Evolutionary conservation across 2,329 filamentous ascomycete species (phyloP), one percentile per base, ranked within the genome.

Genomic region (Colletotrichum simmondsii): DNA sequence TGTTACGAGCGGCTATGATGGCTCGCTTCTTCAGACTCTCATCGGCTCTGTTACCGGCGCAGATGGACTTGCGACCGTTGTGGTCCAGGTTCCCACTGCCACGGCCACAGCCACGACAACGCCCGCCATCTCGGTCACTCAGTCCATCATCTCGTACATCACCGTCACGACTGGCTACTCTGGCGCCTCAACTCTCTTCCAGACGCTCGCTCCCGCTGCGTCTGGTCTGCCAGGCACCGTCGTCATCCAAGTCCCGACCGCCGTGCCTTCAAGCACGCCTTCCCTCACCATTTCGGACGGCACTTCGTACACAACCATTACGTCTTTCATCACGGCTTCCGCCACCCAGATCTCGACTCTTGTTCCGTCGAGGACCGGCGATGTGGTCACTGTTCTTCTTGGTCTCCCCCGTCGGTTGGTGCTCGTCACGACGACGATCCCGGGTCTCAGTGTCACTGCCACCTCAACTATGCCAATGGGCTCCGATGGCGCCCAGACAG

Each of bases 211-310:
- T 10, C 69, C 69, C 6, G 58, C 69, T 12, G 69, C 69, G 11
- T 72, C 69, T 53, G 69, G 69, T 8, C 59, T 72, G 7, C 69
- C 69, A 10, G 69, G 69, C 14, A 72, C 69, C 5, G 32, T 72
- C 19, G 37, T 72, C 3, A 16, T 68, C 14, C 69, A 72, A 42
- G 32, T 72, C 11, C 69, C 69, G n/a, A 72, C 69, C 6, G 24
- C 59, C 14, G 28, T 8, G 5, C 46, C 60, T 52, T 63, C 28
- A 1, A 28, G 11, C n/a, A 54, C 61, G n/a, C 30, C 62, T 14
- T 26, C 62, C 3, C 1, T 28, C 16, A 35, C 26, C 49, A 22
- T 26, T 5, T 35, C 16, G 1, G 49, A 16, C 5, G 49, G 10
- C 10, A 37, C 49, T 16, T 14, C 49, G 4, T 64, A 53, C 42